Conservation (phyloP, 495 filamentous ascomycete genomes). For the Zalerion maritima region DNA sequence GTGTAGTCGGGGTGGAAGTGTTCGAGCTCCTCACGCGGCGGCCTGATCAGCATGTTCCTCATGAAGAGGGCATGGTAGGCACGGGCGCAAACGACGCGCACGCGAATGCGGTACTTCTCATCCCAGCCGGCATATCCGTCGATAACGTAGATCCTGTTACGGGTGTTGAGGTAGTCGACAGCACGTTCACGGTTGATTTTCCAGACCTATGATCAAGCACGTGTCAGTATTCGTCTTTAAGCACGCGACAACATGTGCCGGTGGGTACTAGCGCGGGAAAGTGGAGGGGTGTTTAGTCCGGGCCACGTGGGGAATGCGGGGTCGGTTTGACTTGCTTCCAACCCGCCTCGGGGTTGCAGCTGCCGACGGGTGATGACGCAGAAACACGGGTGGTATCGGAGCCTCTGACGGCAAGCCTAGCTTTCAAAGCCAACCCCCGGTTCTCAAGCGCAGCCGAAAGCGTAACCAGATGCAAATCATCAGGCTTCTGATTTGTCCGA, state of each 20-base stretch:
- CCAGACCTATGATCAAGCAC: constrained; percentile 60
- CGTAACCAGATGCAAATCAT: no score
- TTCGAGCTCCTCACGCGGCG: constrained; percentile 74
- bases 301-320: constrained; percentile 13
- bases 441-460: no score
- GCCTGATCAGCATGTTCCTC: constrained; percentile 99
- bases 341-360: no score
- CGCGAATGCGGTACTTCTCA: constrained; percentile 91
- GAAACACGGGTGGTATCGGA: no score
- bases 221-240: constrained; percentile 4
- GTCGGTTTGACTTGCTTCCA: no score
- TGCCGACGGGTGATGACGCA: no score
- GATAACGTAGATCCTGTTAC: constrained; percentile 96
- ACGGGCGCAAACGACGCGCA: constrained; percentile 94
- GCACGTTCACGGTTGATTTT: constrained; percentile 98
- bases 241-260: not conserved
- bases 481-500: no score
- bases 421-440: no score
- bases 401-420: no score
- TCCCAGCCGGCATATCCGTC: constrained; percentile 98
- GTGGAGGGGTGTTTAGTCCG: no score
- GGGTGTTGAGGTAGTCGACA: constrained; percentile 95
- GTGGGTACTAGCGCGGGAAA: not conserved
- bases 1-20: constrained; percentile 98
- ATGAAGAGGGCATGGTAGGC: constrained; percentile 99